Conservation (phyloP, 164 flowering plant genomes). For the Vitis riparia region DNA sequence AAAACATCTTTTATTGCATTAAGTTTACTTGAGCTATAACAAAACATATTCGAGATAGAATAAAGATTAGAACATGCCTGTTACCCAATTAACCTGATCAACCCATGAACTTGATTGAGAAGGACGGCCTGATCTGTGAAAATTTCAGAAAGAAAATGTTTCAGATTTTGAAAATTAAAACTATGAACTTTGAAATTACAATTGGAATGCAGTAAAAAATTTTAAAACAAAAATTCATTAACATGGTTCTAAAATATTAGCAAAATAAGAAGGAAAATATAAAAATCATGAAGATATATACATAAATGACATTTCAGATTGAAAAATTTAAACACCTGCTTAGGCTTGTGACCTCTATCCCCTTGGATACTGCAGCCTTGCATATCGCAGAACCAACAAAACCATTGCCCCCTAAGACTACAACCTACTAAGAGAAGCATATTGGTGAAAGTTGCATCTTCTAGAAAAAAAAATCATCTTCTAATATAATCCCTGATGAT, state of each 20-base stretch:
- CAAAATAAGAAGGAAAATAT: background rate
- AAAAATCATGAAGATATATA: background rate
- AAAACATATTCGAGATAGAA: background rate
- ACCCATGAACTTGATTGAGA: constrained; percentile 69
- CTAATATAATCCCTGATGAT: constrained; percentile 1
- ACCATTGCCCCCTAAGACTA: constrained; percentile 94
- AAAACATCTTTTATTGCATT: background rate
- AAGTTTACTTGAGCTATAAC: background rate
- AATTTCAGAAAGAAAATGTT: constrained; percentile 4
- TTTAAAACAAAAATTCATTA: background rate
- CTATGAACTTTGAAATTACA: background rate
- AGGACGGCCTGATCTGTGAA: constrained; percentile 88
- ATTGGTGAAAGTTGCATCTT: constrained; percentile 5
- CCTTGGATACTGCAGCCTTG: constrained; percentile 90
- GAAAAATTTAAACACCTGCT: constrained; percentile 67
- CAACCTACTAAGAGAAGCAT: constrained; percentile 55
- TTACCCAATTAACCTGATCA: constrained; percentile 84
- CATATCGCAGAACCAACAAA: constrained; percentile 98
- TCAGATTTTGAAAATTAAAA: constrained; percentile 5
- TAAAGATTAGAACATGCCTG: constrained; percentile 53
- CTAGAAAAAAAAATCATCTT: constrained; percentile 4
- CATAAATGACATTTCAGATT: background rate
- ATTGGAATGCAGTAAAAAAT: background rate
- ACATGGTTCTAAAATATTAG: background rate
- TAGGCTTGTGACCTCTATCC: constrained; percentile 82